These are phyloP conservation scores for Berberis thunbergii DNA, from an alignment of 164 flowering plant species.

Conservation along the genomic window DNA sequence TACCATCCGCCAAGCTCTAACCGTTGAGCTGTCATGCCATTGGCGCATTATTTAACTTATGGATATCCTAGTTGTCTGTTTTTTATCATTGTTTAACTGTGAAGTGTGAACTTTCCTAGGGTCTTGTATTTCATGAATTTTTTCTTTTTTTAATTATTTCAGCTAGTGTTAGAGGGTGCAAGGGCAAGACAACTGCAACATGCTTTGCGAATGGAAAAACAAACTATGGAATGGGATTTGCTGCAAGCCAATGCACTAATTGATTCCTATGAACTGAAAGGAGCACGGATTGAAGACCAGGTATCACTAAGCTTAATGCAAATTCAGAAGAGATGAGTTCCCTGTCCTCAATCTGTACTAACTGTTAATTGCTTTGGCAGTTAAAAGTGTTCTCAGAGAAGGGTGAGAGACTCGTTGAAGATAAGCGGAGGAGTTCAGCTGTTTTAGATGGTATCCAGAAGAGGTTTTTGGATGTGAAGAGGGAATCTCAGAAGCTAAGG, in stretches of 20 bases:
- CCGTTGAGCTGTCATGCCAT: too few relatives aligned
- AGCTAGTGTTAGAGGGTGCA: slow-evolving; percentile 88
- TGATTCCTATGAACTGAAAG: slow-evolving; percentile 41
- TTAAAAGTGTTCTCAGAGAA: slow-evolving; percentile 59
- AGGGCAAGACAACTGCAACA: slow-evolving; percentile 54
- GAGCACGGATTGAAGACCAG: slow-evolving; percentile 72
- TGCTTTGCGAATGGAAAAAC: slow-evolving; percentile 46
- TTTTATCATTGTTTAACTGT: too few relatives aligned
- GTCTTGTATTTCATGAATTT: too few relatives aligned
- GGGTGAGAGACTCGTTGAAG: slow-evolving; percentile 58
- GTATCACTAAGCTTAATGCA: slow-evolving; percentile 21
- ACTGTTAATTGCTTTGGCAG: slow-evolving; percentile 32
- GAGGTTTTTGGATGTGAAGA: slow-evolving; percentile 47
- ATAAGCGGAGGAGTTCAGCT: slow-evolving; percentile 38
- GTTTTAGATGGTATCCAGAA: slow-evolving; percentile 45
- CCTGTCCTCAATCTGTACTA: not conserved
- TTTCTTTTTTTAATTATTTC: slow-evolving; percentile 3
- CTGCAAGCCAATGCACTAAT: slow-evolving; percentile 48
- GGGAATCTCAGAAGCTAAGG: slow-evolving; percentile 42
- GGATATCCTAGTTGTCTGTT: too few relatives aligned
- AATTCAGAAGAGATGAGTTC: not conserved
- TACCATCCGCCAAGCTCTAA: too few relatives aligned
- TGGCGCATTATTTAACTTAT: too few relatives aligned
- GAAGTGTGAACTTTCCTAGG: too few relatives aligned
- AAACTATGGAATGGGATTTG: slow-evolving; percentile 43